phyloP scores from a whole-genome alignment of 331 rosid species.

The Telfairia occidentalis region DNA sequence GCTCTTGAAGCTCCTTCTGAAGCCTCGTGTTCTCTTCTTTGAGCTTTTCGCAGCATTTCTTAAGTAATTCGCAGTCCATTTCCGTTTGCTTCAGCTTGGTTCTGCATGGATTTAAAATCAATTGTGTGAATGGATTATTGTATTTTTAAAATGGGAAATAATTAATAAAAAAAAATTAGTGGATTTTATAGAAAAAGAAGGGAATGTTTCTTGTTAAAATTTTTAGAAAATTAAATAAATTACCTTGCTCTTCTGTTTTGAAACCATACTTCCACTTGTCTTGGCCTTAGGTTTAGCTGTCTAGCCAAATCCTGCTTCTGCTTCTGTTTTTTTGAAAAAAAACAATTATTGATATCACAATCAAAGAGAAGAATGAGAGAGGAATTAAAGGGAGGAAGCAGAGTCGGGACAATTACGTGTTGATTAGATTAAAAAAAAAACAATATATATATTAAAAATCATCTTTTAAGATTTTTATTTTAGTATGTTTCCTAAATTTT shows the following conservation, averaged over 20 bases:
- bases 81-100: constrained; percentile 81
- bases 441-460: no score
- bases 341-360: not conserved
- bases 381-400: not conserved
- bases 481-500: no score
- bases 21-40: constrained; percentile 63
- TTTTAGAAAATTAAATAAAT: not conserved
- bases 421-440: no score
- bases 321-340: constrained; percentile 26
- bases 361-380: not conserved
- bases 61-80: constrained; percentile 46
- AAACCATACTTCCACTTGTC: constrained; percentile 99
- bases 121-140: not conserved
- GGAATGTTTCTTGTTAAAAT: not conserved
- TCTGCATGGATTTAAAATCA: constrained; percentile 18
- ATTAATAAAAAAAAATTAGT: not conserved
- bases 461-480: no score
- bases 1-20: constrained; percentile 60
- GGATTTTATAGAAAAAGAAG: not conserved
- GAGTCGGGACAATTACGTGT: no score
- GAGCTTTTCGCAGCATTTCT: constrained; percentile 45
- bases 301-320: constrained; percentile 76
- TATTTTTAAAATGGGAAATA: not conserved
- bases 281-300: constrained; percentile 48
- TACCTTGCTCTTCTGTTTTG: constrained; percentile 98